Conservation (phyloP, 176 grass and related monocot genomes). For the Zoysia japonica region DNA sequence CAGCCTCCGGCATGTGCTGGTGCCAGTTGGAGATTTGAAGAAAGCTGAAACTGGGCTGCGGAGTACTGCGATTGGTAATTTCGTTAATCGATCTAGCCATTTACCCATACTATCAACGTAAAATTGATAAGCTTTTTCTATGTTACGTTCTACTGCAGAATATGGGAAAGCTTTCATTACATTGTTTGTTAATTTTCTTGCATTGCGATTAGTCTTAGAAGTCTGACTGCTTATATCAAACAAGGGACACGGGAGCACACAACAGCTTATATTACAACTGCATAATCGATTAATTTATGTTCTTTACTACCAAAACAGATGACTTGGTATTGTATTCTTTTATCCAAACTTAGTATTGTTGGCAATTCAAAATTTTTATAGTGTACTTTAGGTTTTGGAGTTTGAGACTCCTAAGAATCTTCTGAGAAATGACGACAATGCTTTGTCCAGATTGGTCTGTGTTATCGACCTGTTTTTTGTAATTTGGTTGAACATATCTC, state of each 20-base stretch:
- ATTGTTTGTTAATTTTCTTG: conserved; percentile 3
- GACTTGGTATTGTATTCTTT: background rate
- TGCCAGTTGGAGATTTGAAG: no score
- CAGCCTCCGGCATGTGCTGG: no score
- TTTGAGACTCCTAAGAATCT: conserved; percentile 89
- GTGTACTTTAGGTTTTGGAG: conserved; percentile 75
- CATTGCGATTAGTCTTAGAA: background rate
- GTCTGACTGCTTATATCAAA: no score
- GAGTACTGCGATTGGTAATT: no score
- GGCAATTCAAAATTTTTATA: conserved; percentile 7
- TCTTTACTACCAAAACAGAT: conserved; percentile 1
- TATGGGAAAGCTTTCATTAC: background rate
- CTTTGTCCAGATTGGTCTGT: conserved; percentile 92
- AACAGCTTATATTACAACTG: background rate
- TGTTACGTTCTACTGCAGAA: no score
- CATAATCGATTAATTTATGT: background rate
- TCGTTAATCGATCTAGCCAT: no score
- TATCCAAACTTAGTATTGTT: conserved; percentile 18
- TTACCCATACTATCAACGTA: no score
- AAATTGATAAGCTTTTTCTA: no score
- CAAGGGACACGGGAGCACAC: no score
- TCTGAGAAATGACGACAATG: conserved; percentile 75
- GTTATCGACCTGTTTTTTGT: no score
- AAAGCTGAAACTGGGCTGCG: no score
- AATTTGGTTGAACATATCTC: conserved; percentile 14